These are phyloP conservation scores for Blumeria hordei DNA, from an alignment of 2,329 filamentous ascomycete genomes.

Conservation along the genomic window DNA sequence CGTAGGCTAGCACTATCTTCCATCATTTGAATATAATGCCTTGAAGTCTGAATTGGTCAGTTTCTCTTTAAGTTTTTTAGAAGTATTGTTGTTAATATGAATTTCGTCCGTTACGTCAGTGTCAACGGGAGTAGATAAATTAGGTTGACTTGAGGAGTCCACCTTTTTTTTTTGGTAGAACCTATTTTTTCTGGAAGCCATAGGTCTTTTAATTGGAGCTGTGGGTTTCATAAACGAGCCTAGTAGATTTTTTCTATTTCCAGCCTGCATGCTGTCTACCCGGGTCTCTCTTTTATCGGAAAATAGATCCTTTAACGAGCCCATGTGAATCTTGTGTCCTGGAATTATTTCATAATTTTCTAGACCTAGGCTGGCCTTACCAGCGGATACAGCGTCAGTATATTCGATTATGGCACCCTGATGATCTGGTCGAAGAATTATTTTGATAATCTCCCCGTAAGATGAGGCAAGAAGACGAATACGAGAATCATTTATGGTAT, in stretches of 20 bases:
- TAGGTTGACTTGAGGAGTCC: constrained; percentile 12
- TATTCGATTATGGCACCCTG: constrained; percentile 76
- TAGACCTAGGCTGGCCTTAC: constrained; percentile 40
- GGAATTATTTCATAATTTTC: constrained; percentile 28
- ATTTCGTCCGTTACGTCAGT: constrained; percentile 4
- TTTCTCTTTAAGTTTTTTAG: constrained; percentile 10
- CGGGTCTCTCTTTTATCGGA: constrained; percentile 23
- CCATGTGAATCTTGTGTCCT: constrained; percentile 28
- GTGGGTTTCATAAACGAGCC: constrained; percentile 13
- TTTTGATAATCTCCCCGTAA: constrained; percentile 46
- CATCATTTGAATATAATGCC: constrained; percentile 16
- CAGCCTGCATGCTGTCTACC: constrained; percentile 18
- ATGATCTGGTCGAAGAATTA: constrained; percentile 59
- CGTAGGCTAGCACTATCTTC: too few species aligned
- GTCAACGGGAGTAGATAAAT: constrained; percentile 1
- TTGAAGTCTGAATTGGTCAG: constrained; percentile 36
- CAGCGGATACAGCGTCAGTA: constrained; percentile 36
- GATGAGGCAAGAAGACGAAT: constrained; percentile 49
- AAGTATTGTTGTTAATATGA: constrained; percentile 6
- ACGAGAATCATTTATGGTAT: constrained; percentile 76
- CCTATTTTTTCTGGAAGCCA: constrained; percentile 15
- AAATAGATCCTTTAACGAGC: constrained; percentile 29
- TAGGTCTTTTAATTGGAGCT: constrained; percentile 15
- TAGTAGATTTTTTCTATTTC: constrained; percentile 16
- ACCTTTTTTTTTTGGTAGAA: constrained; percentile 15